phyloP scores from a whole-genome alignment of 495 filamentous ascomycete species.

The Chlorociboria aeruginascens region DNA sequence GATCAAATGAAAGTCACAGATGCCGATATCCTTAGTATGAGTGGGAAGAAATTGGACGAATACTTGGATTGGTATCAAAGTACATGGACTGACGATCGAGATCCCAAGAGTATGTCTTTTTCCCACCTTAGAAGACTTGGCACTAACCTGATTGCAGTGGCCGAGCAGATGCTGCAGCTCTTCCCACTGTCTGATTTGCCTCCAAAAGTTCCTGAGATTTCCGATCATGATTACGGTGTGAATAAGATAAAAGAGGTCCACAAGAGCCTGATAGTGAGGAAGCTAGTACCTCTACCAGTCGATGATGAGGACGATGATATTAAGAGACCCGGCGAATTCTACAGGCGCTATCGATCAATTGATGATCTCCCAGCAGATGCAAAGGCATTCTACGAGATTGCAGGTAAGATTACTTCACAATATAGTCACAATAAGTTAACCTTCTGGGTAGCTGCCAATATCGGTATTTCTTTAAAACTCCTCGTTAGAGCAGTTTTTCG shows the following conservation, averaged over 20 bases:
- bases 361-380: constrained; percentile 45
- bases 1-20: constrained; percentile 40
- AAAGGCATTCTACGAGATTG: constrained; percentile 40
- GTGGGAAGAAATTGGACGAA: constrained; percentile 53
- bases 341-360: constrained; percentile 42
- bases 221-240: constrained; percentile 4
- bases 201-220: not conserved
- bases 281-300: constrained; percentile 3
- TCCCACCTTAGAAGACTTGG: not conserved
- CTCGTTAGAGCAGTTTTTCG: constrained; percentile 31
- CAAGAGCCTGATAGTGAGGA: constrained; percentile 6
- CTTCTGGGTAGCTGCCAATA: constrained; percentile 8
- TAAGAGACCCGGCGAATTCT: constrained; percentile 39
- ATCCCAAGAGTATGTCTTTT: constrained; percentile 27
- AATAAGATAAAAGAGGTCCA: constrained; percentile 17
- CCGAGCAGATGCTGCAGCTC: constrained; percentile 29
- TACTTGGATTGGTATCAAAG: constrained; percentile 86
- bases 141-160: constrained; percentile 7
- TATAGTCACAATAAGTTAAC: not conserved
- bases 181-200: constrained; percentile 28
- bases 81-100: constrained; percentile 47
- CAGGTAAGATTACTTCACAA: constrained; percentile 25
- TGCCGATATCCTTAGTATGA: constrained; percentile 58
- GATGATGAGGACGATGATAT: constrained; percentile 18
- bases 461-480: constrained; percentile 10